Base-by-base conservation (phyloP, 192 early-diverging fungal species). In the Podila horticola region DNA sequence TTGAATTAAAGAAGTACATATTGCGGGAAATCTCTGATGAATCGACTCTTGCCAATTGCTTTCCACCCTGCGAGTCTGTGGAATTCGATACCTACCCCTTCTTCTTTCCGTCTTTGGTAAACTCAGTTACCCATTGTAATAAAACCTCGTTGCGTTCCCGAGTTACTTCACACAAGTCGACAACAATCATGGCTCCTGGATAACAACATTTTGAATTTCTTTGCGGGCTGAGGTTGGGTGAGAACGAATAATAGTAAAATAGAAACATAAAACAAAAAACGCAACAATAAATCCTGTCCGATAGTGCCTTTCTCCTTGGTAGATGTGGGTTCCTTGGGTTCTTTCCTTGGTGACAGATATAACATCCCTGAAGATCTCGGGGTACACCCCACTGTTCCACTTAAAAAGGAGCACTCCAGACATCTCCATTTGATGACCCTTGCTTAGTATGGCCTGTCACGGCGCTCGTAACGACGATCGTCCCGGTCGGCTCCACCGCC, bases 391-490 rank as follows among this genome's bases (percentile, higher is more conserved):
- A 36, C 11, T 28, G 20, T 59, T 20, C 61, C 52, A 15, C 6
- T 36, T 24, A 29, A 59, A 36, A 29, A 19, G 22, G 13, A 45
- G 1, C 11, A 17, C 41, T 45, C 15, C 41, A 45, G 41, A 45
- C 41, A 45, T 45, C 41, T 4, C 41, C 41, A 3, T 45, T 45
- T 45, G 41, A 45, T 45, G 41, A 3, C 55, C 30, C 52, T 30
- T 11, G n/a, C 51, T 73, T 83, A 87, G 65, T 87, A 87, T 30
- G 86, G 86, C 10, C 86, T 68, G 49, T 82, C 85, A 58, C 85
- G 82, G 62, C 86, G 82, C 24, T 87, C 86, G 48, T 82, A 75
- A 55, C 86, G 83, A 22, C 69, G 72, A 66, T 83, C 84, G 36
- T 83, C 77, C n/a, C 83, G 79, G 69, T 84, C 76, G 7, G 64